A percentile compares a stretch with the other conserved stretches of the same genome.
Conservation (phyloP, 1,284 basidiomycete genomes). For the Thecaphora frezii region DNA sequence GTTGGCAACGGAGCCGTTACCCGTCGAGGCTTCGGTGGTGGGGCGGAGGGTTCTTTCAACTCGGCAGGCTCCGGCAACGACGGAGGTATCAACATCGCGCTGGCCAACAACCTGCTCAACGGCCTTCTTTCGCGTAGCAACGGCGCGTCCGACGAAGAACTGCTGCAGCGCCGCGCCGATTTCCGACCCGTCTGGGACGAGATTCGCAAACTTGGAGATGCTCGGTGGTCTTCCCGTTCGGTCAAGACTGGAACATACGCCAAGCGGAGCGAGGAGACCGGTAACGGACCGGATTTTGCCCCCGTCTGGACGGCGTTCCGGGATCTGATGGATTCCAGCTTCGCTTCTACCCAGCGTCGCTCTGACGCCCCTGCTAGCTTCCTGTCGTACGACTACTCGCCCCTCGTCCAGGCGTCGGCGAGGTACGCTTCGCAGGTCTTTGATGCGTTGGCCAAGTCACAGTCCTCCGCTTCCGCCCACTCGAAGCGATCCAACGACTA, state of each 20-base stretch:
- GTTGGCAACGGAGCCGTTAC: neutral
- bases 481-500: conserved; percentile 40
- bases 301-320: conserved; percentile 41
- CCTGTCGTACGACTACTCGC: conserved; percentile 33
- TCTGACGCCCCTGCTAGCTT: conserved; percentile 7
- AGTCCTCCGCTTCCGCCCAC: conserved; percentile 1
- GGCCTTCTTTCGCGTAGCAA: conserved; percentile 3
- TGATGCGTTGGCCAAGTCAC: conserved; percentile 21
- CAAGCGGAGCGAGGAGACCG: conserved; percentile 15
- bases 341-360: conserved; percentile 19
- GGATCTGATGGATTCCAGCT: conserved; percentile 41
- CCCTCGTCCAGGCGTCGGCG: conserved; percentile 28
- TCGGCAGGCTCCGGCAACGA: neutral
- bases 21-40: neutral
- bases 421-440: conserved; percentile 29
- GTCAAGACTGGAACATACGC: neutral
- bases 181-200: conserved; percentile 40
- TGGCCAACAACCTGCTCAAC: conserved; percentile 6
- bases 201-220: conserved; percentile 39
- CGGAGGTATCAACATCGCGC: conserved; percentile 6
- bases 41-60: conserved; percentile 5
- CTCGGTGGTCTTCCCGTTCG: neutral
- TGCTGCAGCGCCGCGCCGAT: conserved; percentile 29
- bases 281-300: conserved; percentile 24
- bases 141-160: neutral